Evolutionary conservation across 1,284 basidiomycete genomes (phyloP), one percentile per base, ranked within the genome.

Genomic region (Xanthoconium separans): DNA sequence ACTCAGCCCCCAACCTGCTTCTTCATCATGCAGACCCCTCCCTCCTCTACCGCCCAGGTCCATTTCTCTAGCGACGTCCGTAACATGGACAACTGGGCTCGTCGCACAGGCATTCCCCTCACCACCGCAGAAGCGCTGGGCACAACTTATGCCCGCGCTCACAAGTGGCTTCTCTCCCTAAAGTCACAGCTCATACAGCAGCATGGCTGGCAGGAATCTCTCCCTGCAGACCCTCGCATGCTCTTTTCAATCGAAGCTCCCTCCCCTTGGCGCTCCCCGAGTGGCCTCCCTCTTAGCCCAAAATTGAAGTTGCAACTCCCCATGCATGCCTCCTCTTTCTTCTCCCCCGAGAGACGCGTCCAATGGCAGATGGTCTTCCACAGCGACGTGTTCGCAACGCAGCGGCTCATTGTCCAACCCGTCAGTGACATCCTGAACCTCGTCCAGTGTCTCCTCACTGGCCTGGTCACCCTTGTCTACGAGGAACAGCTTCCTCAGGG

Each of bases 331-430:
- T 85, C 84, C 31, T 89, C 89, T 18, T 91, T 91, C 72, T 91
- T 91, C 73, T 87, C 85, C 50, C 87, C 88, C 13, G 87, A 91
- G 69, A 77, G 89, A 61, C 81, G 87, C 58, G 80, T 91, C 43
- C 89, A 91, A 65, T 91, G 89, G 89, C 83, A 91, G 69, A 91
- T 91, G 89, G 87, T 90, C 59, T 91, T 91, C 68, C 88, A 91
- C 70, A 84, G 82, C 64, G 87, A 89, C 67, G 83, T 85, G 54
- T 91, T 91, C 74, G 87, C 87, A 59, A 85, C 84, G 42, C 81
- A 90, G 59, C 80, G 89, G 43, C 87, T 89, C 71, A 84, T 87
- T 64, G 84, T 86, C 52, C 82, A 83, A 40, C 86, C 89, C 47
- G 80, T 91, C 69, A 83, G 80, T 69, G 89, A 91, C 72, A 84